Conservation (phyloP, 345 rosid genomes). For the Viola odorata region DNA sequence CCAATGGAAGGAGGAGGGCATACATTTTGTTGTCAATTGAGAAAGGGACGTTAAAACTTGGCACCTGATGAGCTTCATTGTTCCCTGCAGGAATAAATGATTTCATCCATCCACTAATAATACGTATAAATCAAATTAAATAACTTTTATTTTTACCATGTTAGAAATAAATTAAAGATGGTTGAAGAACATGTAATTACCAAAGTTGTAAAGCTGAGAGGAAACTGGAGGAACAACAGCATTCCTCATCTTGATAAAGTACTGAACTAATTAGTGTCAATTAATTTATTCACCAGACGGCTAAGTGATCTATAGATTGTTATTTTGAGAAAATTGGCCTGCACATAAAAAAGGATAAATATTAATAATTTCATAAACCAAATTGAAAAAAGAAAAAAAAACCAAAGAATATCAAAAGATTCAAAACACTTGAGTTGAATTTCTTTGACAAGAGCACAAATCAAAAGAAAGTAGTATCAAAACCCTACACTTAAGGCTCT, state of each 20-base stretch:
- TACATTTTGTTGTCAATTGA: conserved; percentile 36
- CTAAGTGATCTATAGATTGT: no score
- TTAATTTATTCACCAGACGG: no score
- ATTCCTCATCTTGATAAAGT: conserved; percentile 33
- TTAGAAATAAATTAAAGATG: neutral
- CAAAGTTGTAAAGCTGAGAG: conserved; percentile 29
- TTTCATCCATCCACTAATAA: neutral
- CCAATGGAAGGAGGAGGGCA: conserved; percentile 8
- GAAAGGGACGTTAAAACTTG: conserved; percentile 24
- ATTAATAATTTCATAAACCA: no score
- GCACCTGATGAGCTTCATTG: conserved; percentile 30
- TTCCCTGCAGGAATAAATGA: conserved; percentile 27
- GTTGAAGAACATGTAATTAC: conserved; percentile 11
- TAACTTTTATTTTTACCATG: neutral
- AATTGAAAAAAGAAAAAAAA: no score
- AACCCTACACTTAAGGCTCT: no score
- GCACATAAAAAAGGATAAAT: no score
- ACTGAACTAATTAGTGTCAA: no score
- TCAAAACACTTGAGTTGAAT: no score
- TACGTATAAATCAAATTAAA: neutral
- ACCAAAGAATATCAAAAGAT: no score
- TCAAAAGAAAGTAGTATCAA: no score
- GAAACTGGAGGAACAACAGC: conserved; percentile 26
- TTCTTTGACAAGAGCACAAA: no score
- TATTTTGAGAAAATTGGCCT: no score